phyloP scores from a whole-genome alignment of 768 basidiomycete genomes.

The Agaricus bisporus region DNA sequence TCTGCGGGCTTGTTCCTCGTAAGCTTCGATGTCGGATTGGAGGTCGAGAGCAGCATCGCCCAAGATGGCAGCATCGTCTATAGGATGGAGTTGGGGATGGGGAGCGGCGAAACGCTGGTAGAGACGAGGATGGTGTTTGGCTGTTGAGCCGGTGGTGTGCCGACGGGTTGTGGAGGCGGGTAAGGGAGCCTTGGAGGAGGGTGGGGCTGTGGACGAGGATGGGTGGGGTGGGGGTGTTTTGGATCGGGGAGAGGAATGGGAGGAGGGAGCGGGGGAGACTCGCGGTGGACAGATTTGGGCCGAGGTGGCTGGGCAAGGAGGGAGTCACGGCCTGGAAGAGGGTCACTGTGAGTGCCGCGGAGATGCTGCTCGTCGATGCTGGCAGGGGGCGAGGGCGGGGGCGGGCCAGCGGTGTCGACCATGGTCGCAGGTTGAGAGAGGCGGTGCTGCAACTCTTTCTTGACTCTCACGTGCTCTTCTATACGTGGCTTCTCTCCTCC shows the following conservation, averaged over 20 bases:
- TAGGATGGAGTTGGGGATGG: constrained; percentile 23
- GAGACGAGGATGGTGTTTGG: constrained; percentile 10
- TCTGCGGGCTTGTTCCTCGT: constrained; percentile 80
- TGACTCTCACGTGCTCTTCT: no score
- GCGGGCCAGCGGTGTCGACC: constrained; percentile 15
- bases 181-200: not conserved
- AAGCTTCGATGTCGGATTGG: constrained; percentile 78
- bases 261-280: constrained; percentile 30
- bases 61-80: constrained; percentile 27
- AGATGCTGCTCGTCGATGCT: constrained; percentile 22
- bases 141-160: constrained; percentile 63
- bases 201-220: no score
- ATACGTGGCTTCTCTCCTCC: not conserved
- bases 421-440: no score
- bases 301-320: constrained; percentile 9
- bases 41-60: constrained; percentile 36
- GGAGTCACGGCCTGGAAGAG: constrained; percentile 27
- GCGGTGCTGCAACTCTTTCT: no score
- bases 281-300: constrained; percentile 32
- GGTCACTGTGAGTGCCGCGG: no score
- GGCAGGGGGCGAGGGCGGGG: constrained; percentile 27
- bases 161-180: constrained; percentile 33
- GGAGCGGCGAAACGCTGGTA: constrained; percentile 10
- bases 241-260: constrained; percentile 11
- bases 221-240: constrained; percentile 30